Percentiles rank a stretch among this genome's conserved stretches.
These are phyloP conservation scores for Colletotrichum cuscutae DNA, from an alignment of 2,329 filamentous ascomycete genomes.

Conservation along the genomic window DNA sequence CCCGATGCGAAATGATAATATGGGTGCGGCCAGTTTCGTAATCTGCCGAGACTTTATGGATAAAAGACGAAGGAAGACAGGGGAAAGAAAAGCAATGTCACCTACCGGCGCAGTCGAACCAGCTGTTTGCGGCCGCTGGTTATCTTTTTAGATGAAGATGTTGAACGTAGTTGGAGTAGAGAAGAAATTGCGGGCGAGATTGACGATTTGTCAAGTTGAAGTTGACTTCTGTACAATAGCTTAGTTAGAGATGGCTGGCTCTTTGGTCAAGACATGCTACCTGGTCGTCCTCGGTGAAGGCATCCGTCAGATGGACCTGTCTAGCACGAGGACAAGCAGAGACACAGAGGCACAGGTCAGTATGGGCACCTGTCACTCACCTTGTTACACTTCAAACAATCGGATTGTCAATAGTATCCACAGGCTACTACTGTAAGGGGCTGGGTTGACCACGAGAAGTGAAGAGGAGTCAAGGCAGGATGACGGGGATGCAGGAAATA, in stretches of 20 bases:
- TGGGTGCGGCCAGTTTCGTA: constrained; percentile 39
- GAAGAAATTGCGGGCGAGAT: background rate
- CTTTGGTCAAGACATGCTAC: background rate
- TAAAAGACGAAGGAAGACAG: constrained; percentile 38
- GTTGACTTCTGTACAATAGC: background rate
- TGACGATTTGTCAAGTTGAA: background rate
- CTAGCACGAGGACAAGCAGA: constrained; percentile 10
- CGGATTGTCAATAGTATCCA: background rate
- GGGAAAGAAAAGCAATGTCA: constrained; percentile 18
- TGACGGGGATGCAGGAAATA: constrained; percentile 16
- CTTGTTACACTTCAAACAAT: background rate
- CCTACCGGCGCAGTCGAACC: constrained; percentile 13
- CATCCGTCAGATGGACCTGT: constrained; percentile 3
- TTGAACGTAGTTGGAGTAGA: constrained; percentile 1
- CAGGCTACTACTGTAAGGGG: constrained; percentile 5
- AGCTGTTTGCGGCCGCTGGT: constrained; percentile 22
- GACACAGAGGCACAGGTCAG: background rate
- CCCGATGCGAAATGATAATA: constrained; percentile 41
- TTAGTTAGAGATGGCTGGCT: constrained; percentile 21
- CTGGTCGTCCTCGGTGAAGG: constrained; percentile 14
- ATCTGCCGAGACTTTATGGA: constrained; percentile 44
- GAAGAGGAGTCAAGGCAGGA: background rate
- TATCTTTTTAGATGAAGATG: background rate
- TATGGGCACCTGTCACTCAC: constrained; percentile 22
- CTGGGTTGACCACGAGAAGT: background rate